phyloP scores from a whole-genome alignment of 495 filamentous ascomycete species.

The Lineolata rhizophorae region DNA sequence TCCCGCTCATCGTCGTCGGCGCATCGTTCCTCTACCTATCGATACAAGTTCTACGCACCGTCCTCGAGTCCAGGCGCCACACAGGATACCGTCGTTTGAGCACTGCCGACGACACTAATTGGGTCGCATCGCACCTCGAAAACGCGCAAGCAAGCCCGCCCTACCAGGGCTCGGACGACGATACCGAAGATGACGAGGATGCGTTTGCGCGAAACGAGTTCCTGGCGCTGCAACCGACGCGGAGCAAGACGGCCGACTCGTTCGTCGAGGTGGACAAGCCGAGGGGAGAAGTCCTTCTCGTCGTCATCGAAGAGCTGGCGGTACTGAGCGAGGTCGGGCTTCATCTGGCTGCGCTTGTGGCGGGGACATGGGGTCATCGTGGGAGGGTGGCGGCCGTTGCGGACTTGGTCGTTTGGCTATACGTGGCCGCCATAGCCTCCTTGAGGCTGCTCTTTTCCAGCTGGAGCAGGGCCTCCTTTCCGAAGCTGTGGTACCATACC shows the following conservation, averaged over 20 bases:
- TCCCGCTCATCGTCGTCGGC: constrained; percentile 51
- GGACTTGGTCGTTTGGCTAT: constrained; percentile 52
- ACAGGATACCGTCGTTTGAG: constrained; percentile 32
- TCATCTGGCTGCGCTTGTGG: constrained; percentile 36
- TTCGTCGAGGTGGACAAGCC: constrained; percentile 62
- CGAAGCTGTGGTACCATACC: constrained; percentile 82
- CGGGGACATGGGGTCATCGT: constrained; percentile 29
- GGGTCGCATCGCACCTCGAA: constrained; percentile 6
- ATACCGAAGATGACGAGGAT: constrained; percentile 40
- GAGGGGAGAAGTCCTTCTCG: constrained; percentile 41
- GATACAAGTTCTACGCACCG: constrained; percentile 27
- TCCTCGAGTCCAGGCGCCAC: constrained; percentile 23
- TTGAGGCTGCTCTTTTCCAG: constrained; percentile 52
- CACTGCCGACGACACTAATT: no score
- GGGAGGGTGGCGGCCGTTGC: constrained; percentile 39
- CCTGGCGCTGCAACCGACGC: constrained; percentile 36
- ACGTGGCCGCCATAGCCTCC: constrained; percentile 53
- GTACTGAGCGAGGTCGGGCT: constrained; percentile 47
- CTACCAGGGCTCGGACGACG: constrained; percentile 17
- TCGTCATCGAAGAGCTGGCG: constrained; percentile 51
- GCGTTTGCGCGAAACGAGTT: constrained; percentile 14
- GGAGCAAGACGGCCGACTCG: constrained; percentile 39
- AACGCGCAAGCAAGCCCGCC: background rate
- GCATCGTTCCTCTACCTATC: constrained; percentile 47
- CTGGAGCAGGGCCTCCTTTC: constrained; percentile 36